Percentiles rank a stretch among this genome's conserved stretches.
Conservation (phyloP, 2,329 filamentous ascomycete species). For the Aspergillus pseudotamarii region DNA sequence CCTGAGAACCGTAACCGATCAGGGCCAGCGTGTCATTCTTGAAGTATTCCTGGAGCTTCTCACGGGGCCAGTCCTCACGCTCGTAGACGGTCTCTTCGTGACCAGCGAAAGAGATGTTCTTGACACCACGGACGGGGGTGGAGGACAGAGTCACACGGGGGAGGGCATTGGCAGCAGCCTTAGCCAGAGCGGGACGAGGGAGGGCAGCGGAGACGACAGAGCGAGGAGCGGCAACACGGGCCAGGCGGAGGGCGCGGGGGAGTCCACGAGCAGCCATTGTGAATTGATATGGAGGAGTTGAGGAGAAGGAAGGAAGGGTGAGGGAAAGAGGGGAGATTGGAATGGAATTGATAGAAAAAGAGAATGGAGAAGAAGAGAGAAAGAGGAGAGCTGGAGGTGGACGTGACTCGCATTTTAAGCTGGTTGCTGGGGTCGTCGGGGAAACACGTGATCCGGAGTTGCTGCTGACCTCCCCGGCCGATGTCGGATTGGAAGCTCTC, state of each 20-base stretch:
- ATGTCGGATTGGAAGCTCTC: slow-evolving; percentile 2
- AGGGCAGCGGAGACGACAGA: slow-evolving; percentile 62
- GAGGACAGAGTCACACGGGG: slow-evolving; percentile 50
- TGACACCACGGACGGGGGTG: slow-evolving; percentile 71
- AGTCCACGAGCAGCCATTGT: slow-evolving; percentile 54
- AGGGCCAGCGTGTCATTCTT: slow-evolving; percentile 99
- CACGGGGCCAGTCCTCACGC: slow-evolving; percentile 96
- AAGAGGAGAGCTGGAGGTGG: slow-evolving; percentile 11
- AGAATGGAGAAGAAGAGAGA: slow-evolving; percentile 11
- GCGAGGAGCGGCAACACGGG: slow-evolving; percentile 58
- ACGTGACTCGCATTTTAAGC: slow-evolving; percentile 20
- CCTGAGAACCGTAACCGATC: slow-evolving; percentile 97
- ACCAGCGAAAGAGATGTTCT: slow-evolving; percentile 99
- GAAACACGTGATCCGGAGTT: slow-evolving; percentile 21
- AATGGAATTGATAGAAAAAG: slow-evolving; percentile 11
- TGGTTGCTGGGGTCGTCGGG: slow-evolving; percentile 18
- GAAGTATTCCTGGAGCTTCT: slow-evolving; percentile 99
- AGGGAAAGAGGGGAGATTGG: slow-evolving; percentile 15
- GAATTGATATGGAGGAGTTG: slow-evolving; percentile 19
- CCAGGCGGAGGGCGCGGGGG: slow-evolving; percentile 62
- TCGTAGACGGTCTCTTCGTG: slow-evolving; percentile 95
- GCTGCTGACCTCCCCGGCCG: slow-evolving; percentile 2
- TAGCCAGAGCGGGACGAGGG: slow-evolving; percentile 52
- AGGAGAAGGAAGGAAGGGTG: slow-evolving; percentile 13
- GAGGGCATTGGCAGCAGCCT: slow-evolving; percentile 39